Evolutionary conservation across 2,329 filamentous ascomycete genomes (phyloP), one percentile per base, ranked within the genome.

Genomic region (Colletotrichum abscissum): DNA sequence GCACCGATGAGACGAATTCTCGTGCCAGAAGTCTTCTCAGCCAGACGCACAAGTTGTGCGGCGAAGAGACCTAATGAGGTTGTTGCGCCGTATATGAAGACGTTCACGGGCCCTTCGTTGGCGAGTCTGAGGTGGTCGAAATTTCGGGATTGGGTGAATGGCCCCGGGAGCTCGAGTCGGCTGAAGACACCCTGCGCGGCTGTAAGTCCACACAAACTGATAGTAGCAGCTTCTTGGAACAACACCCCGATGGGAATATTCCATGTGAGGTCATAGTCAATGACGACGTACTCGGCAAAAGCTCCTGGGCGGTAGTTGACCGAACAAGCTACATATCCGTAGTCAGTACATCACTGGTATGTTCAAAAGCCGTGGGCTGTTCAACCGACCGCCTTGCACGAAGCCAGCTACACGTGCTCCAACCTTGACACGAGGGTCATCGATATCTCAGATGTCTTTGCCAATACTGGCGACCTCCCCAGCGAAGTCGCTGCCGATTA

Each of bases 231-330:
- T n/a, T 80, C 77, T 57, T 85, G 82, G 2, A 81, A 71, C 0
- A 77, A 72, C n/a, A 86, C 38, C 1, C 26, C 19, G 0, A 78
- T 77, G 0, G 84, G 83, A 0, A 86, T 69, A 1, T 69, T 74
- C 82, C 84, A 86, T 1, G 83, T 76, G 0, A 87, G 78, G 52
- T 86, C 84, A 52, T 77, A 79, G 1, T 79, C 77, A 0, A 78
- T 69, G 0, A 69, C 76, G 11, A 85, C 69, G 60, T 82, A 85
- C 66, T 87, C 84, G 1, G 85, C 81, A 74, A 87, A 88, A 0
- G 85, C 84, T 7, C 85, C 86, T 0, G 85, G 83, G 0, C 83
- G 80, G 5, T 83, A 79, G 63, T 86, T 86, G 7, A 79, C 76
- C 14, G 81, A 83, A 67, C 81, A 83, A 1, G 84, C 79, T 42